Conservation (phyloP, 495 filamentous ascomycete species). For the Annulohypoxylon moriforme region DNA sequence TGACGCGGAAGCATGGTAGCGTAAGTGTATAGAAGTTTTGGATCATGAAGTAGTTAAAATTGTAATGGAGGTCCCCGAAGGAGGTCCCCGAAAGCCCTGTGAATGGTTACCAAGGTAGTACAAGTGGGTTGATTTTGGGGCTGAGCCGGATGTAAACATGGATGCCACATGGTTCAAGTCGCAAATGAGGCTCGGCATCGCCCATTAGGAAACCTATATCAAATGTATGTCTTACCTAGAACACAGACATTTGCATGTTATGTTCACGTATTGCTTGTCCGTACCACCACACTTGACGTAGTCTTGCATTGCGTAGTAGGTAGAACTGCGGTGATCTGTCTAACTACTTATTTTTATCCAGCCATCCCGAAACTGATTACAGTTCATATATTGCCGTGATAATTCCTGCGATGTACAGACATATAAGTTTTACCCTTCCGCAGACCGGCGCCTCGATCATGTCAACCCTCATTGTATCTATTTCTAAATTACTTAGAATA, state of each 20-base stretch:
- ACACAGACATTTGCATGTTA: too few relatives aligned
- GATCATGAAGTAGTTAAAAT: not conserved
- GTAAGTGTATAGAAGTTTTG: not conserved
- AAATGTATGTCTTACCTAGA: too few relatives aligned
- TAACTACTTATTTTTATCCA: not conserved
- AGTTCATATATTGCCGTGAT: not conserved
- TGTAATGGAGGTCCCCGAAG: conserved; percentile 14
- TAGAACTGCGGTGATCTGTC: not conserved
- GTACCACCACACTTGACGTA: not conserved
- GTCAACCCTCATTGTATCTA: not conserved
- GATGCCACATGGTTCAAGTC: not conserved
- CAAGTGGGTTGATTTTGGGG: too few relatives aligned
- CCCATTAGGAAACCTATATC: not conserved
- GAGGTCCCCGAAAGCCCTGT: conserved; percentile 8
- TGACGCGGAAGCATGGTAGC: not conserved
- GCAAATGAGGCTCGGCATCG: not conserved
- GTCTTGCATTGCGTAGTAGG: not conserved
- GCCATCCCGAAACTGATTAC: too few relatives aligned
- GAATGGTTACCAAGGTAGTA: not conserved
- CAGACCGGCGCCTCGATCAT: not conserved
- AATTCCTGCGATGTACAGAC: too few relatives aligned
- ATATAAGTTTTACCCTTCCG: too few relatives aligned
- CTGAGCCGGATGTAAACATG: not conserved
- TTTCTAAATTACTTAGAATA: not conserved
- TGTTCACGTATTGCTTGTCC: too few relatives aligned